phyloP scores from a whole-genome alignment of 2,329 filamentous ascomycete species.

The Daldinia sp. region DNA sequence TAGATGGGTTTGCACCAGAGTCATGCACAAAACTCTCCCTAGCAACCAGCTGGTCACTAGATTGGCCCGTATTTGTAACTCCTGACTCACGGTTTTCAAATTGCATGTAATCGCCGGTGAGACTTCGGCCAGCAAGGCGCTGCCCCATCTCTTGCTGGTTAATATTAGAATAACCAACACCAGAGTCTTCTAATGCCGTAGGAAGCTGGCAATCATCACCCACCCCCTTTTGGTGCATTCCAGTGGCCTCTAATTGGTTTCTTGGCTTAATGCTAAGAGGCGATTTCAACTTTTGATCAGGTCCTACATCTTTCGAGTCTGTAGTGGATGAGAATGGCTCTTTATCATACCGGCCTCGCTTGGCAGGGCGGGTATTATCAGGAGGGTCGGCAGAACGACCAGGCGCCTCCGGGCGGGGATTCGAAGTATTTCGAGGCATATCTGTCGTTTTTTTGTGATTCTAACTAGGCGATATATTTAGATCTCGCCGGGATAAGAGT shows the following conservation, averaged over 20 bases:
- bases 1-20: too few species aligned
- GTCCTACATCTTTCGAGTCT: neutral
- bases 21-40: neutral
- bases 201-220: neutral
- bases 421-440: too few species aligned
- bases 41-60: neutral
- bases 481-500: neutral
- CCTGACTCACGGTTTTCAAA: neutral
- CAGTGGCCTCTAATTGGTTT: neutral
- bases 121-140: neutral
- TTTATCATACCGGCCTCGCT: neutral
- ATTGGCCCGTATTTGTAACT: neutral
- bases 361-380: neutral
- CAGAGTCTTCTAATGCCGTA: neutral
- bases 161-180: neutral
- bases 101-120: neutral
- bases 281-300: neutral
- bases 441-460: too few species aligned
- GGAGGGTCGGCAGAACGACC: neutral
- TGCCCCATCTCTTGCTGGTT: neutral
- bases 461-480: neutral
- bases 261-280: slow-evolving; percentile 4
- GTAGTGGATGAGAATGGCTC: neutral
- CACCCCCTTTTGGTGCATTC: neutral
- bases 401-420: too few species aligned